Conservation (phyloP, 2,329 filamentous ascomycete genomes). For the Coniochaeta ligniaria region DNA sequence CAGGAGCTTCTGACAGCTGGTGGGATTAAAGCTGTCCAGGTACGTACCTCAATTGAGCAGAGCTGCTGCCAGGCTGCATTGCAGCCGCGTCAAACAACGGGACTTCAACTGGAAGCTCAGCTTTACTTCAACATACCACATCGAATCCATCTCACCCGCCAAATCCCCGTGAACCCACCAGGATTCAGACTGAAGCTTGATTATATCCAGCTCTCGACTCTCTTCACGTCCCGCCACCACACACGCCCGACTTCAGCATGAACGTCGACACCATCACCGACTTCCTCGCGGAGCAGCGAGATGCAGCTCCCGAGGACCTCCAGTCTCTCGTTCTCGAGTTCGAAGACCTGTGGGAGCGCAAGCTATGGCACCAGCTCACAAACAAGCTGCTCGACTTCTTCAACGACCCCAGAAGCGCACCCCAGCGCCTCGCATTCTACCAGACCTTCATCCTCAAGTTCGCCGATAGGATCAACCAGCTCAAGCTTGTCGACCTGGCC, state of each 20-base stretch:
- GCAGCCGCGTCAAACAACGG: conserved; percentile 29
- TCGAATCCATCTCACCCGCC: conserved; percentile 3
- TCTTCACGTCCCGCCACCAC: conserved; percentile 4
- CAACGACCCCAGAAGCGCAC: conserved; percentile 68
- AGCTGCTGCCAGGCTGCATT: conserved; percentile 27
- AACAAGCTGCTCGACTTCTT: conserved; percentile 86
- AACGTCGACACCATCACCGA: conserved; percentile 82
- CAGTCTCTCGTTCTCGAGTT: conserved; percentile 86
- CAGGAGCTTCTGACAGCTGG: background rate
- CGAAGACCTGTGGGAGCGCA: conserved; percentile 96
- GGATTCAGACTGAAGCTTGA: background rate
- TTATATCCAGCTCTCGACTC: conserved; percentile 1
- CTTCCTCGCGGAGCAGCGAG: conserved; percentile 86
- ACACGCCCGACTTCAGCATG: conserved; percentile 43
- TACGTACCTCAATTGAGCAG: conserved; percentile 10
- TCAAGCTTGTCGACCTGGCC: conserved; percentile 90
- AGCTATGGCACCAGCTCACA: conserved; percentile 98
- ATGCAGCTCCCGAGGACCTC: conserved; percentile 78
- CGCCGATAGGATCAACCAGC: conserved; percentile 96
- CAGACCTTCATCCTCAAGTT: conserved; percentile 94
- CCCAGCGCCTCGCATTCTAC: conserved; percentile 84
- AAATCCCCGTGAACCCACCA: background rate
- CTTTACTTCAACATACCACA: conserved; percentile 9
- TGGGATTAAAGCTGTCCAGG: background rate
- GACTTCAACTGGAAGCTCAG: conserved; percentile 8